Conservation (phyloP, 2,329 filamentous ascomycete genomes). For the Fusarium sp. region DNA sequence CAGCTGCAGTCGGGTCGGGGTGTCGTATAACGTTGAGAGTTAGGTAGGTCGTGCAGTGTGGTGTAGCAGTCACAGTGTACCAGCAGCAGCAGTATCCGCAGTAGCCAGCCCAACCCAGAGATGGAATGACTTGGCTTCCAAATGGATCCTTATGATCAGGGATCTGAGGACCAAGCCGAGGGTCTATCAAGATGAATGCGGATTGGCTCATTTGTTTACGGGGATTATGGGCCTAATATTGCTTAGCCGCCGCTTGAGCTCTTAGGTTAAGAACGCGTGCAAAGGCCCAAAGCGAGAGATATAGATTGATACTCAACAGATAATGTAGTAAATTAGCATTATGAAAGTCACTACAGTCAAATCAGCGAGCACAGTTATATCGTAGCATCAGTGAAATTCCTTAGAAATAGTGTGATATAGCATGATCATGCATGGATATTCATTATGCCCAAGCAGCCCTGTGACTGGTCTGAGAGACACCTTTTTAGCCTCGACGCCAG, state of each 20-base stretch:
- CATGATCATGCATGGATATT: not conserved
- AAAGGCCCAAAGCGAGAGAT: not conserved
- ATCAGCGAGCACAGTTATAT: not conserved
- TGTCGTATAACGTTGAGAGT: not conserved
- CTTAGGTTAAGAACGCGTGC: not conserved
- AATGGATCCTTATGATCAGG: slow-evolving; percentile 23
- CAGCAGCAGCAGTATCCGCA: not conserved
- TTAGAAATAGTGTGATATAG: not conserved
- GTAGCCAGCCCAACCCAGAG: not conserved
- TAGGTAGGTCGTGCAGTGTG: not conserved
- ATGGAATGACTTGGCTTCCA: slow-evolving; percentile 15
- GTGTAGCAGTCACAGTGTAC: not conserved
- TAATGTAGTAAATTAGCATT: not conserved
- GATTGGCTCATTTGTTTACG: slow-evolving; percentile 29
- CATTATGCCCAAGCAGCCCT: not conserved
- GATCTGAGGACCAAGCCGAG: slow-evolving; percentile 20
- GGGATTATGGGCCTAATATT: slow-evolving; percentile 30
- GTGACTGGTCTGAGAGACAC: slow-evolving; percentile 1
- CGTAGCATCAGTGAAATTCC: not conserved
- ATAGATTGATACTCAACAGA: not conserved
- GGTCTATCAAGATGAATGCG: slow-evolving; percentile 26
- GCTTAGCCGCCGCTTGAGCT: slow-evolving; percentile 28
- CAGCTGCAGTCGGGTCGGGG: not conserved
- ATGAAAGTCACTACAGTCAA: not conserved
- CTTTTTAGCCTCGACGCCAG: slow-evolving; percentile 2